Conservation (phyloP, 2,329 filamentous ascomycete genomes). For the Lithohypha guttulata region DNA sequence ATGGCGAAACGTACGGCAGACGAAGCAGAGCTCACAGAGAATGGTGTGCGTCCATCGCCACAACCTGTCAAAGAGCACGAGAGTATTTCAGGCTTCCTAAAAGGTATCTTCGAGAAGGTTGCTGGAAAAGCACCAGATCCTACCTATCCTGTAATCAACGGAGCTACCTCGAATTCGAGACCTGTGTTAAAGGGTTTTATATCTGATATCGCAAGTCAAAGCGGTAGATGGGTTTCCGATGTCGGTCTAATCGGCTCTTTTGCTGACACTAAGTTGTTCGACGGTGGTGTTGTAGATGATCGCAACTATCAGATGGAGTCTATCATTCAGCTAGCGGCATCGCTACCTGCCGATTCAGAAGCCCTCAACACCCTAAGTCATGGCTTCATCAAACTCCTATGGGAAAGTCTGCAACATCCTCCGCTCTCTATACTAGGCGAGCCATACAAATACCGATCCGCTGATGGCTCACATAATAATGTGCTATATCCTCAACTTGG, state of each 20-base stretch:
- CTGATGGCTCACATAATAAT: constrained; percentile 33
- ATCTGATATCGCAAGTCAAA: constrained; percentile 19
- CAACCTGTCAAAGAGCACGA: constrained; percentile 1
- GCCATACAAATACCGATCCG: constrained; percentile 25
- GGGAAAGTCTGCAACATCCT: constrained; percentile 27
- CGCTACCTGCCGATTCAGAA: constrained; percentile 22
- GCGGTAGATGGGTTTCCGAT: constrained; percentile 17
- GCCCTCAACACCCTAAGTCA: constrained; percentile 21
- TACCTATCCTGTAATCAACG: constrained; percentile 21
- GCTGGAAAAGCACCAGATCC: constrained; percentile 12
- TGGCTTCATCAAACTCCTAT: constrained; percentile 24
- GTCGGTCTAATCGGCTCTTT: constrained; percentile 19
- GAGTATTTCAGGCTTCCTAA: neutral
- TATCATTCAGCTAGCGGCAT: constrained; percentile 20
- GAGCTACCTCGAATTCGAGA: constrained; percentile 14
- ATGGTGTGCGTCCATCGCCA: constrained; percentile 5
- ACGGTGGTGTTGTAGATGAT: constrained; percentile 22
- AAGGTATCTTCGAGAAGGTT: constrained; percentile 9
- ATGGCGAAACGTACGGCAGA: constrained; percentile 6
- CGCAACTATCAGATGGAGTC: constrained; percentile 23
- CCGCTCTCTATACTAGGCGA: constrained; percentile 26
- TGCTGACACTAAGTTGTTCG: constrained; percentile 20
- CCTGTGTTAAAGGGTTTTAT: constrained; percentile 14
- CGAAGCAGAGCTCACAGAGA: constrained; percentile 4
- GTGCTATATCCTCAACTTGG: constrained; percentile 51